Evolutionary conservation across 2,329 filamentous ascomycete species (phyloP).

Genomic region (Talaromyces marneffei): DNA sequence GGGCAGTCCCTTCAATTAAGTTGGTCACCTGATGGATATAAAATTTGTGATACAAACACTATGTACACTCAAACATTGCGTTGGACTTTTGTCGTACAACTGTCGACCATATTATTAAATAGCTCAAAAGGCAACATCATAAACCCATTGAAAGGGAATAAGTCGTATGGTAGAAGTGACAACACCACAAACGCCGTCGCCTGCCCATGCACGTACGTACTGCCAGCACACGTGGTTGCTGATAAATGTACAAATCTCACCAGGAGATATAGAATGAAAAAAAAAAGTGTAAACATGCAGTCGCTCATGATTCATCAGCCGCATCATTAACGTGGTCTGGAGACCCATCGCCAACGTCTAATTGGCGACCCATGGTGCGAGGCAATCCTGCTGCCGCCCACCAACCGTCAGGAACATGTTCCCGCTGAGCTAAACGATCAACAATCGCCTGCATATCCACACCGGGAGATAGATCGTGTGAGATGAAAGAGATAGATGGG

Average conservation of each 20-base stretch:
- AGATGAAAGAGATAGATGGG: conserved; percentile 29
- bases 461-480: conserved; percentile 24
- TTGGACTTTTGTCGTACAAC: neutral
- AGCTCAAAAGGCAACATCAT: neutral
- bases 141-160: neutral
- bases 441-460: conserved; percentile 63
- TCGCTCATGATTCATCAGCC: conserved; percentile 4
- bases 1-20: neutral
- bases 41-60: neutral
- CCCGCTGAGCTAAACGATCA: conserved; percentile 60
- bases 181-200: conserved; percentile 8
- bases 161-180: neutral
- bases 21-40: neutral
- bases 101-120: neutral
- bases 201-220: conserved; percentile 3
- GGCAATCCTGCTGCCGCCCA: conserved; percentile 67
- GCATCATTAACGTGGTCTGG: conserved; percentile 11
- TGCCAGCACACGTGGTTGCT: neutral
- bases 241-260: conserved; percentile 12
- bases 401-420: conserved; percentile 77
- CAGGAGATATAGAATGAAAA: conserved; percentile 12
- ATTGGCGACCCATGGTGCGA: conserved; percentile 43
- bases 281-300: neutral
- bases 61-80: neutral
- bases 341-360: conserved; percentile 23